A percentile compares a stretch with the other conserved stretches of the same genome.
phyloP scores from a whole-genome alignment of 2,329 filamentous ascomycete species.

The Phialocephala sp. region DNA sequence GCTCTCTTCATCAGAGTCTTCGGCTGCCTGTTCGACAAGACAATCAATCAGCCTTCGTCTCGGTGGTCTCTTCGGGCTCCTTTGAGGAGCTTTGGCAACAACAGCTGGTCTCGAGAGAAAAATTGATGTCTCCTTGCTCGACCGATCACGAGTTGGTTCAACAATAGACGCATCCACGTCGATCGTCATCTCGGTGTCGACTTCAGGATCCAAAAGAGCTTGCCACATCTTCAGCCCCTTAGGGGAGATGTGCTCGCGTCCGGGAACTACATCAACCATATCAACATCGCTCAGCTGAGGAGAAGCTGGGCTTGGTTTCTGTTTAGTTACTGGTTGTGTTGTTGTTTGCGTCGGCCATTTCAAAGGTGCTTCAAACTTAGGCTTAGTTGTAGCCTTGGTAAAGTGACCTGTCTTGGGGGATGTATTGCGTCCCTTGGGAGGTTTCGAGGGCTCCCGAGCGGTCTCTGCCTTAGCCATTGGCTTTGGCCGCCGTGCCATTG shows the following conservation, averaged over 20 bases:
- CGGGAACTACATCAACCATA: conserved; percentile 33
- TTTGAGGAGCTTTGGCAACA: conserved; percentile 29
- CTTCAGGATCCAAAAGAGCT: conserved; percentile 33
- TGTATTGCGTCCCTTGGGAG: conserved; percentile 16
- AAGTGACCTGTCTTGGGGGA: conserved; percentile 24
- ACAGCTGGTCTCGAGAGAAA: conserved; percentile 25
- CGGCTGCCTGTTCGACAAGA: conserved; percentile 39
- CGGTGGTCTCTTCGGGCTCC: conserved; percentile 23
- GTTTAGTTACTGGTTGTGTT: conserved; percentile 3
- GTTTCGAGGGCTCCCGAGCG: conserved; percentile 7
- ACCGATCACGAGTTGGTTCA: conserved; percentile 2
- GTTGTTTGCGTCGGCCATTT: conserved; percentile 8
- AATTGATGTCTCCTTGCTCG: neutral
- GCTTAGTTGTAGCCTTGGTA: conserved; percentile 30
- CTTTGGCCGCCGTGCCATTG: conserved; percentile 1
- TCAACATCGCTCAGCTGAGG: conserved; percentile 30
- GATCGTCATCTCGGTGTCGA: conserved; percentile 15
- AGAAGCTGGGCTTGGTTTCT: conserved; percentile 25
- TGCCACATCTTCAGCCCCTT: conserved; percentile 39
- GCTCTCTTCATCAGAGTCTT: conserved; percentile 27
- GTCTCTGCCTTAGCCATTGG: conserved; percentile 6
- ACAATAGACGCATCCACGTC: neutral
- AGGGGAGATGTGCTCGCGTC: conserved; percentile 33
- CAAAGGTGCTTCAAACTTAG: conserved; percentile 24
- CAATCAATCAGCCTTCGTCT: conserved; percentile 43